Conservation (phyloP, 1,139 yeast species). For the Scheffersomyces stambukii region DNA sequence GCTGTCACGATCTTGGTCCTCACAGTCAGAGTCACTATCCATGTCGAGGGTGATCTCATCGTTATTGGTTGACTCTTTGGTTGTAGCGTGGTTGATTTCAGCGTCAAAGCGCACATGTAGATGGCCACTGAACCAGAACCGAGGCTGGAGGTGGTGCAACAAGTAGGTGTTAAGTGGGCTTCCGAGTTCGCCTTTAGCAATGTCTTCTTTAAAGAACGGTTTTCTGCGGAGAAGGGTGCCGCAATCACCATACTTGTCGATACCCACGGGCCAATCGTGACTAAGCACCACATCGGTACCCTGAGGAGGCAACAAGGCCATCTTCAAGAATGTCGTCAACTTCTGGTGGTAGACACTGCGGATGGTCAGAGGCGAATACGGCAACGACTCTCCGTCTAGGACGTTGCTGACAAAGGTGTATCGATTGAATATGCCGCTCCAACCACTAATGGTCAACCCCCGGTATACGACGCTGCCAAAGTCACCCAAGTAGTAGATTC, state of each 20-base stretch:
- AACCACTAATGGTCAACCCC: constrained; percentile 74
- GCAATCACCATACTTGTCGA: constrained; percentile 62
- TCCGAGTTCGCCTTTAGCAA: constrained; percentile 60
- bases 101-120: constrained; percentile 77
- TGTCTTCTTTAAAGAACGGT: constrained; percentile 66
- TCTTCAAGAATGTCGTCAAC: constrained; percentile 56
- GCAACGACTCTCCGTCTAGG: constrained; percentile 36
- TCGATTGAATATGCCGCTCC: constrained; percentile 77
- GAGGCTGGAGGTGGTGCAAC: constrained; percentile 54
- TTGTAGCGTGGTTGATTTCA: constrained; percentile 15
- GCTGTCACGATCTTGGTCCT: constrained; percentile 3
- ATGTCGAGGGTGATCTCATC: constrained; percentile 30
- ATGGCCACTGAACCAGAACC: constrained; percentile 86
- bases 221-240: constrained; percentile 48
- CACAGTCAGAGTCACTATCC: constrained; percentile 15
- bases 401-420: constrained; percentile 22
- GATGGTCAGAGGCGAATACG: constrained; percentile 42
- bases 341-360: constrained; percentile 75
- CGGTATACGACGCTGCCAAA: constrained; percentile 69
- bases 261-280: constrained; percentile 95
- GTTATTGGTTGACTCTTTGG: too few species aligned
- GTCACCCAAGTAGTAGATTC: constrained; percentile 84
- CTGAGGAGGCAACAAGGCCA: constrained; percentile 31
- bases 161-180: constrained; percentile 66
- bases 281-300: constrained; percentile 54